Conservation (phyloP, 805 yeast genomes). For the Pichia eremophila region DNA sequence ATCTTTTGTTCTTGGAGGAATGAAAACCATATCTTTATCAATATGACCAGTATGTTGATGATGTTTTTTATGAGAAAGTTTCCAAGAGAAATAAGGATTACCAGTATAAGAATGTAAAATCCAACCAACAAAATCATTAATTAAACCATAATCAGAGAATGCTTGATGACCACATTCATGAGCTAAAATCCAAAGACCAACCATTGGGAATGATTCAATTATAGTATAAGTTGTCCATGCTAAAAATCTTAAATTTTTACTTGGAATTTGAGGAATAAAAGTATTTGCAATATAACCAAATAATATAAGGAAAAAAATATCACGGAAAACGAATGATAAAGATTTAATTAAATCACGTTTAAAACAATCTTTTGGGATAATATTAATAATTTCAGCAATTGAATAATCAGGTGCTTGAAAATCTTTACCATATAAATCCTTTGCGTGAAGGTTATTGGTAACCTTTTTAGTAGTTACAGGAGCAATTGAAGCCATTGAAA, state of each 20-base stretch:
- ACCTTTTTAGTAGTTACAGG: slow-evolving; percentile 1
- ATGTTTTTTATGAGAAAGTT: slow-evolving; percentile 50
- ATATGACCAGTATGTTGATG: slow-evolving; percentile 58
- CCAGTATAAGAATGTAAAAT: slow-evolving; percentile 45
- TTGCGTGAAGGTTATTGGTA: slow-evolving; percentile 25
- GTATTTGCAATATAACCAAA: slow-evolving; percentile 36
- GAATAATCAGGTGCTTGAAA: slow-evolving; percentile 56
- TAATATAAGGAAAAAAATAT: slow-evolving; percentile 34
- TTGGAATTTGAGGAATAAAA: slow-evolving; percentile 33
- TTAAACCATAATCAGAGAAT: slow-evolving; percentile 42
- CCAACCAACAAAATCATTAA: slow-evolving; percentile 55
- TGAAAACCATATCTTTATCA: slow-evolving; percentile 50
- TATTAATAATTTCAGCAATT: slow-evolving; percentile 46
- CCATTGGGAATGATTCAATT: slow-evolving; percentile 39
- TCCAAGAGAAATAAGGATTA: slow-evolving; percentile 59
- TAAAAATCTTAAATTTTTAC: slow-evolving; percentile 27
- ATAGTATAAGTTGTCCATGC: slow-evolving; percentile 33
- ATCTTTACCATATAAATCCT: slow-evolving; percentile 43
- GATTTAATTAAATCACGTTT: slow-evolving; percentile 43
- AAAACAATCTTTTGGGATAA: slow-evolving; percentile 54
- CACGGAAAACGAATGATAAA: slow-evolving; percentile 44
- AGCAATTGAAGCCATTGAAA: neutral
- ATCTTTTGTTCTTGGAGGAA: slow-evolving; percentile 45
- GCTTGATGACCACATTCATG: slow-evolving; percentile 62
- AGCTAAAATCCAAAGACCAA: slow-evolving; percentile 55